Evolutionary conservation across 352 stramenopile genomes (phyloP).

Genomic region (Phytophthora citricola): DNA sequence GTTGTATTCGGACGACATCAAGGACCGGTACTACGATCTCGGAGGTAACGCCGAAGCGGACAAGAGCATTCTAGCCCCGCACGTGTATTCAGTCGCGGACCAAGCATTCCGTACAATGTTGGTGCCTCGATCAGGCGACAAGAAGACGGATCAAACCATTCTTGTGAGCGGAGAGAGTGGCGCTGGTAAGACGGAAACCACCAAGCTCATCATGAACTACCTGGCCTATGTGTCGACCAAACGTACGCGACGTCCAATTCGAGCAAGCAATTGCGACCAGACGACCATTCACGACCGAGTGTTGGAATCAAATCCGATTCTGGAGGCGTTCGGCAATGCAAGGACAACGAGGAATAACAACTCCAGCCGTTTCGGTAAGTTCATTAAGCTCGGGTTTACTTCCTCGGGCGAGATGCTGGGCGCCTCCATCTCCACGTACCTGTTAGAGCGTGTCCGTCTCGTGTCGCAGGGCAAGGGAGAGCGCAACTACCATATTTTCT

Average conservation of each 20-base stretch:
- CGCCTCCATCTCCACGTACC: constrained; percentile 91
- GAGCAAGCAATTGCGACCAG: constrained; percentile 38
- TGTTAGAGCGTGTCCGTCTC: constrained; percentile 96
- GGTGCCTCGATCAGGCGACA: constrained; percentile 37
- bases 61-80: constrained; percentile 66
- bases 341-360: constrained; percentile 98
- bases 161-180: constrained; percentile 96
- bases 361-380: constrained; percentile 96
- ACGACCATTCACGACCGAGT: constrained; percentile 87
- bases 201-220: constrained; percentile 98
- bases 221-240: constrained; percentile 87
- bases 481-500: constrained; percentile 99
- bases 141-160: constrained; percentile 92
- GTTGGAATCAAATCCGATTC: constrained; percentile 95
- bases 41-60: constrained; percentile 62
- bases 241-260: constrained; percentile 32
- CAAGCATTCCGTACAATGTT: constrained; percentile 90
- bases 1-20: constrained; percentile 74
- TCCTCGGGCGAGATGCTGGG: constrained; percentile 79
- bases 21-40: constrained; percentile 72
- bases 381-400: constrained; percentile 94
- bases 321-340: constrained; percentile 96
- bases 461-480: constrained; percentile 94
- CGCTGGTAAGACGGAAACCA: constrained; percentile 97
- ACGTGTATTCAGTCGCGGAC: constrained; percentile 88